Percentiles rank a stretch among this genome's conserved stretches.
These are phyloP conservation scores for Ustilago xerochloae DNA, from an alignment of 1,284 basidiomycete genomes.

Conservation along the genomic window DNA sequence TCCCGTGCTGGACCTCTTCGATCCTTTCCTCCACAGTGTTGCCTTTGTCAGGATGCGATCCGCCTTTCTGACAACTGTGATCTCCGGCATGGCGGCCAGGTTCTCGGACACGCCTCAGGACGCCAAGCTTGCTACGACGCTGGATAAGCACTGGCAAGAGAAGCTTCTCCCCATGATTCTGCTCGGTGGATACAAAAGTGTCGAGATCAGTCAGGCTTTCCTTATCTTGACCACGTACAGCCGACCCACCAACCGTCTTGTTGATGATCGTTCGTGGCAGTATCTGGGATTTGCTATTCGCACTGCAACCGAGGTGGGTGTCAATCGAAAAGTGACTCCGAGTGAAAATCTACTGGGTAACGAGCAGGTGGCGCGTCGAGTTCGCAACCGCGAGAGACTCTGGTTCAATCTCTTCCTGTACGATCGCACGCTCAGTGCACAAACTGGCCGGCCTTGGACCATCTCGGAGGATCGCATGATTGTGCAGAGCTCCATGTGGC, in stretches of 20 bases:
- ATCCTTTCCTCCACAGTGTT: slow-evolving; percentile 59
- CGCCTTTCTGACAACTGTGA: slow-evolving; percentile 58
- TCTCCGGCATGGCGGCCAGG: slow-evolving; percentile 54
- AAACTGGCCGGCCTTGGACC: slow-evolving; percentile 59
- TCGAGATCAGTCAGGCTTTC: slow-evolving; percentile 61
- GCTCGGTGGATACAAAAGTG: slow-evolving; percentile 59
- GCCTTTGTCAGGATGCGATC: slow-evolving; percentile 56
- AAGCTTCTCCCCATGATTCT: slow-evolving; percentile 57
- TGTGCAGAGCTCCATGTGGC: slow-evolving; percentile 55
- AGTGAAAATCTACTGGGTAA: slow-evolving; percentile 45
- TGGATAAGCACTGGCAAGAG: slow-evolving; percentile 56
- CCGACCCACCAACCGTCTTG: slow-evolving; percentile 54
- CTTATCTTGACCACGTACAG: slow-evolving; percentile 57
- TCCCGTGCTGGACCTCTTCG: slow-evolving; percentile 56
- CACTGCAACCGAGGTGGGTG: slow-evolving; percentile 60
- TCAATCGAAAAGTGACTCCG: slow-evolving; percentile 54
- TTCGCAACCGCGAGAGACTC: slow-evolving; percentile 55
- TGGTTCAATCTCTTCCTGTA: slow-evolving; percentile 61
- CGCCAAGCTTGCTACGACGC: slow-evolving; percentile 48
- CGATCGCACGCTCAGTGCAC: slow-evolving; percentile 57
- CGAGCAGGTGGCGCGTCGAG: slow-evolving; percentile 56
- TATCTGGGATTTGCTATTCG: slow-evolving; percentile 61
- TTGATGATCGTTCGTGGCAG: slow-evolving; percentile 63
- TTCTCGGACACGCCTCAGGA: slow-evolving; percentile 50
- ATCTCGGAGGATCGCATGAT: slow-evolving; percentile 55